Conservation (phyloP, 164 flowering plant species). For the Chloranthus sessilifolius region DNA sequence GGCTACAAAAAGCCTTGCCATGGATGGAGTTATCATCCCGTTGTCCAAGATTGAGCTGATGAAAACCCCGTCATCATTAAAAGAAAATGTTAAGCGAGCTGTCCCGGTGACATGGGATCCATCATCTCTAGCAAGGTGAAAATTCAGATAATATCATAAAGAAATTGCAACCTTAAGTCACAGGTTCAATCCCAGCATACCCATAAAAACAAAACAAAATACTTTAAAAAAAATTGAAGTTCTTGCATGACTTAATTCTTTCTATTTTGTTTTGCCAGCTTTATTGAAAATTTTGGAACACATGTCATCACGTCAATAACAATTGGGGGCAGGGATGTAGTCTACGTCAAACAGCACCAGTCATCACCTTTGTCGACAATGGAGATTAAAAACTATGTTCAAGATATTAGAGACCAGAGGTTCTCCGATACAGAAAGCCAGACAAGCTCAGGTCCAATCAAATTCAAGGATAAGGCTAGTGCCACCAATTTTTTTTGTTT, state of each 20-base stretch:
- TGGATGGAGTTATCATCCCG: conserved; percentile 63
- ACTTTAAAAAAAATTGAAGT: not conserved
- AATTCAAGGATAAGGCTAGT: conserved; percentile 71
- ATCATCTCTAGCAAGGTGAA: conserved; percentile 64
- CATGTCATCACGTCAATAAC: conserved; percentile 77
- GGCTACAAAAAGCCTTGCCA: conserved; percentile 55
- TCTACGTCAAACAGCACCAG: conserved; percentile 68
- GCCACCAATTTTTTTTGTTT: conserved; percentile 12
- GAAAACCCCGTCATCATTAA: conserved; percentile 33
- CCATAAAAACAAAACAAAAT: not conserved
- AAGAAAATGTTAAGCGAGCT: conserved; percentile 54
- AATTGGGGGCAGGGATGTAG: conserved; percentile 80
- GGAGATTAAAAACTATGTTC: conserved; percentile 69
- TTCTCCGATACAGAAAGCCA: conserved; percentile 43
- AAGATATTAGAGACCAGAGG: conserved; percentile 69
- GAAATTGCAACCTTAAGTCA: not conserved
- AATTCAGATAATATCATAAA: too few species aligned
- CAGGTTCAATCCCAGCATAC: too few species aligned
- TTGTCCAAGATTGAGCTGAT: conserved; percentile 57
- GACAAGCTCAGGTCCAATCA: conserved; percentile 51
- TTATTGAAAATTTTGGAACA: conserved; percentile 82
- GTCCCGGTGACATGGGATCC: conserved; percentile 78
- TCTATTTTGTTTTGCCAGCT: conserved; percentile 38
- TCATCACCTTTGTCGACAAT: conserved; percentile 54
- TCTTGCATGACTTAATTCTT: too few species aligned